These are phyloP conservation scores for Sclerotinia nivalis DNA, from an alignment of 2,329 filamentous ascomycete genomes.

Conservation along the genomic window DNA sequence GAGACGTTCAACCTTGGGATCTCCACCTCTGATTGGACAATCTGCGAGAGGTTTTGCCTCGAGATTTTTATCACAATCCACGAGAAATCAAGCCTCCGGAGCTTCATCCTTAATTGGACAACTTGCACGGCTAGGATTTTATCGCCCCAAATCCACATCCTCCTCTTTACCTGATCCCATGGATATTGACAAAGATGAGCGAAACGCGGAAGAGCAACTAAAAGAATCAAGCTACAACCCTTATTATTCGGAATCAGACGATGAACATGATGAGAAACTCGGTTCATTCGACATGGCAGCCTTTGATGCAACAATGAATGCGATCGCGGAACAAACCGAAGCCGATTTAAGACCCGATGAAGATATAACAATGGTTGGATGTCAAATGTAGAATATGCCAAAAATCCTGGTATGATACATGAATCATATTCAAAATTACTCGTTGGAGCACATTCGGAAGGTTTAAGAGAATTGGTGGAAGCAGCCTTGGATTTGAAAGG, in stretches of 20 bases:
- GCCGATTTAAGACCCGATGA: background rate
- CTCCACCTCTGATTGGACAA: background rate
- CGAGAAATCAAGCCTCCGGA: background rate
- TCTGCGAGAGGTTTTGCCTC: background rate
- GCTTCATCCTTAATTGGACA: background rate
- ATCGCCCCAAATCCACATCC: background rate
- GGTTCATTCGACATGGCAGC: background rate
- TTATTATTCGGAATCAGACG: background rate
- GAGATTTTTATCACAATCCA: background rate
- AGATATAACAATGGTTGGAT: background rate
- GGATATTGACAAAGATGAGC: background rate
- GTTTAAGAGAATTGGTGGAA: background rate
- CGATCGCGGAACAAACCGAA: background rate
- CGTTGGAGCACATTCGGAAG: background rate
- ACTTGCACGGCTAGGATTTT: background rate
- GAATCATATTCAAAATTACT: background rate
- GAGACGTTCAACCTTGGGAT: background rate
- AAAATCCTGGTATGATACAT: background rate
- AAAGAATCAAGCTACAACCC: background rate
- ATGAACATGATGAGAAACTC: background rate
- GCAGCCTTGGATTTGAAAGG: background rate
- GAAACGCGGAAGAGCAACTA: background rate
- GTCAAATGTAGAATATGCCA: background rate
- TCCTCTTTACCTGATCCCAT: background rate
- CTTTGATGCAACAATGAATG: background rate